Evolutionary conservation across 768 basidiomycete genomes (phyloP).

Genomic region (Trametes maxima): DNA sequence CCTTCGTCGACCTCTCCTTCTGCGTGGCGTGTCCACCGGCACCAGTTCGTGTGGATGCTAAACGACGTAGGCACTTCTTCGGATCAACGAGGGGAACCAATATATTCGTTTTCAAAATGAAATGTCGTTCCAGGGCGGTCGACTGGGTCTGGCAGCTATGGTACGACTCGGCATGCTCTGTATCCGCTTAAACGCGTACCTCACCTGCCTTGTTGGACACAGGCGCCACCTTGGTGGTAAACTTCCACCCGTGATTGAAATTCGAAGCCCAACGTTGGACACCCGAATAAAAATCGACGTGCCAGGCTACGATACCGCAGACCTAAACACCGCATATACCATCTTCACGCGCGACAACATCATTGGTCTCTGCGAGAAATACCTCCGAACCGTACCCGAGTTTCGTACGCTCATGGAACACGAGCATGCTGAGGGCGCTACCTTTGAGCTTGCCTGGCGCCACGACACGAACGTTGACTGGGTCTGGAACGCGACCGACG

Average conservation of each 20-base stretch:
- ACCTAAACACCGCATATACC: constrained; percentile 44
- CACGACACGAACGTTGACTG: constrained; percentile 77
- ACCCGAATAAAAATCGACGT: constrained; percentile 71
- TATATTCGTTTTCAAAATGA: constrained; percentile 84
- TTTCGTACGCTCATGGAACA: constrained; percentile 64
- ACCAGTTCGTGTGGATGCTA: constrained; percentile 42
- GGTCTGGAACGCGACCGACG: constrained; percentile 75
- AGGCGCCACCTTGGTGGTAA: constrained; percentile 76
- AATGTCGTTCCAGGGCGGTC: constrained; percentile 72
- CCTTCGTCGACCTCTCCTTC: constrained; percentile 83
- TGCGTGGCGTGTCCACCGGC: constrained; percentile 70
- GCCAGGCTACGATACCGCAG: constrained; percentile 47
- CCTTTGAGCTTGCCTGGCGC: constrained; percentile 80
- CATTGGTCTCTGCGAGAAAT: constrained; percentile 59
- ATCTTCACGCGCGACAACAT: constrained; percentile 65
- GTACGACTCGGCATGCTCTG: constrained; percentile 38
- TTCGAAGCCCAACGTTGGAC: constrained; percentile 68
- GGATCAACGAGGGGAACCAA: constrained; percentile 68
- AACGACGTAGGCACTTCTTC: constrained; percentile 51
- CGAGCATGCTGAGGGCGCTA: constrained; percentile 54
- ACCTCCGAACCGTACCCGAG: constrained; percentile 56
- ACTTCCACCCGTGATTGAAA: constrained; percentile 68
- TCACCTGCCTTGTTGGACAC: neutral
- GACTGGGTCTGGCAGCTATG: constrained; percentile 94
- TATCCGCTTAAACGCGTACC: neutral